Conservation (phyloP, 2,329 filamentous ascomycete genomes). For the Calycina marina region DNA sequence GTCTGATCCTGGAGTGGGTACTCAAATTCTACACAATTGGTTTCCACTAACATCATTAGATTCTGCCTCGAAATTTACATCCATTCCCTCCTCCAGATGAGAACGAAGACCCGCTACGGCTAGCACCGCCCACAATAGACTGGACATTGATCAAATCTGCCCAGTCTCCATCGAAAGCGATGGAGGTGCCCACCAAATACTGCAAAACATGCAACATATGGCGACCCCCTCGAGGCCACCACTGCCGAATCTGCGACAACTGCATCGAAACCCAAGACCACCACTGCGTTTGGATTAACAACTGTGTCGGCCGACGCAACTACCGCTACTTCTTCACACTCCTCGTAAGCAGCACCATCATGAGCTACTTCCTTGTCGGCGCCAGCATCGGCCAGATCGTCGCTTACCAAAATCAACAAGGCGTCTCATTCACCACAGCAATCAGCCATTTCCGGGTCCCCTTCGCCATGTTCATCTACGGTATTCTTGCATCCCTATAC, state of each 20-base stretch:
- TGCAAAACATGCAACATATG: constrained; percentile 97
- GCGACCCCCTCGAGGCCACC: constrained; percentile 88
- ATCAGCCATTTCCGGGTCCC: constrained; percentile 61
- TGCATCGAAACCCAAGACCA: constrained; percentile 96
- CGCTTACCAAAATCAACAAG: constrained; percentile 49
- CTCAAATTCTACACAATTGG: constrained; percentile 1
- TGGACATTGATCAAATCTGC: constrained; percentile 85
- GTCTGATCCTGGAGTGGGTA: constrained; percentile 79
- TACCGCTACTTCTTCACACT: constrained; percentile 97
- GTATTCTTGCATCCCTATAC: constrained; percentile 60
- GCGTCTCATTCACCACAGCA: constrained; percentile 51
- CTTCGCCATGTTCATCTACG: constrained; percentile 82
- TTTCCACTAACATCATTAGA: constrained; percentile 35
- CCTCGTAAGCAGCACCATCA: constrained; percentile 62
- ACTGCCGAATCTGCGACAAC: constrained; percentile 93
- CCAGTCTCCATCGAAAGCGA: constrained; percentile 60
- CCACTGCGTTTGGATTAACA: constrained; percentile 98
- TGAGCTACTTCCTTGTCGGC: constrained; percentile 62
- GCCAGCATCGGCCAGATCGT: constrained; percentile 71
- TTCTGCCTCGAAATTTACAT: constrained; percentile 83
- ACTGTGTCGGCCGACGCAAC: constrained; percentile 91
- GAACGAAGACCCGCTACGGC: constrained; percentile 63
- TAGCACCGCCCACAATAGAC: constrained; percentile 78
- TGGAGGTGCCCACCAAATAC: constrained; percentile 97
- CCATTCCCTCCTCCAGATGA: constrained; percentile 64